Percentiles rank a stretch among this genome's conserved stretches.
Evolutionary conservation across 106 monocot genomes (phyloP).

Genomic region (Apostasia shenzhenica): DNA sequence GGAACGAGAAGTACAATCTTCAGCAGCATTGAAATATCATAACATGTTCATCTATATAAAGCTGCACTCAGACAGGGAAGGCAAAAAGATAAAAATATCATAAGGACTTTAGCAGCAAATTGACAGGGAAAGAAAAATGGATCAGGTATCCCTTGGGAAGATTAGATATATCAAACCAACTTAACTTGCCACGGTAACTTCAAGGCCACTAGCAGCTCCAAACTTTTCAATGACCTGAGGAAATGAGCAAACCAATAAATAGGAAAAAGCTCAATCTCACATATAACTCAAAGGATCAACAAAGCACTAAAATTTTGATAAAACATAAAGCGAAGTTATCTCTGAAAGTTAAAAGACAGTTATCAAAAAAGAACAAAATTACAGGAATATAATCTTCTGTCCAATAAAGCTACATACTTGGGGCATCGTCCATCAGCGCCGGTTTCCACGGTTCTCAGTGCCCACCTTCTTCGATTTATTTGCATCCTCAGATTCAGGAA

Average conservation of each 20-base stretch:
- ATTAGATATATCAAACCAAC: slow-evolving; percentile 8
- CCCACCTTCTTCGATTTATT: slow-evolving; percentile 20
- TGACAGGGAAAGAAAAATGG: not conserved
- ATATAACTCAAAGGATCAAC: too few relatives aligned
- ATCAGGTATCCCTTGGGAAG: slow-evolving; percentile 2
- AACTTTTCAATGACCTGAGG: slow-evolving; percentile 1
- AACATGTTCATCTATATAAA: slow-evolving; percentile 4
- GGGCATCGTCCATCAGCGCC: not conserved
- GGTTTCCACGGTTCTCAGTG: slow-evolving; percentile 21
- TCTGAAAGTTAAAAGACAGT: too few relatives aligned
- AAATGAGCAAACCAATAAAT: not conserved
- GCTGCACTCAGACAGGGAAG: slow-evolving; percentile 11
- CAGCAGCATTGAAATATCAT: slow-evolving; percentile 8
- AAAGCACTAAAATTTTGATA: too few relatives aligned
- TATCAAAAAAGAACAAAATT: too few relatives aligned
- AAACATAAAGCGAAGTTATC: too few relatives aligned
- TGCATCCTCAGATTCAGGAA: slow-evolving; percentile 19
- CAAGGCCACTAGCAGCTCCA: not conserved
- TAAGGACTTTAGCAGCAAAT: not conserved
- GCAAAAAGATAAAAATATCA: not conserved
- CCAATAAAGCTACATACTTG: too few relatives aligned
- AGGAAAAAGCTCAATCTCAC: not conserved
- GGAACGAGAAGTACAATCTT: slow-evolving; percentile 3
- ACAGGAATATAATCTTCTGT: too few relatives aligned
- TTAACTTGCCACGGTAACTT: slow-evolving; percentile 1